A percentile compares a stretch with the other conserved stretches of the same genome.
Conservation (phyloP, 2,329 filamentous ascomycete species). For the Clonostachys rosea region DNA sequence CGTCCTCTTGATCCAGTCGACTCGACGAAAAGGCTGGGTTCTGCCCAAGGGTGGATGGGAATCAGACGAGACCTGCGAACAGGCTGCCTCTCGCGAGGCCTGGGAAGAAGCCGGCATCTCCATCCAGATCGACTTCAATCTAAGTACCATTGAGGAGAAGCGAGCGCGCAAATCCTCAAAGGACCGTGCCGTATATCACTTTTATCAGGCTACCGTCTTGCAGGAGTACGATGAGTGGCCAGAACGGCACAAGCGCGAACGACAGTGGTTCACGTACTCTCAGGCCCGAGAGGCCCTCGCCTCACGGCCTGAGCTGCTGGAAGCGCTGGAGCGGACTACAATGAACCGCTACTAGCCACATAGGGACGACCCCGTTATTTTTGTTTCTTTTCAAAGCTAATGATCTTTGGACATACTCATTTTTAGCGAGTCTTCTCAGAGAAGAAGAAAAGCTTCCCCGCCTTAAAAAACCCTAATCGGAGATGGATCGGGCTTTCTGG, state of each 20-base stretch:
- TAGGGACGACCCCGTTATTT: no score
- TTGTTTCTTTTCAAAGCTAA: no score
- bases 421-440: no score
- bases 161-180: conserved; percentile 71
- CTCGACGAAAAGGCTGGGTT: conserved; percentile 88
- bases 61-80: conserved; percentile 80
- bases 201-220: conserved; percentile 84
- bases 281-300: conserved; percentile 76
- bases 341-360: conserved; percentile 41
- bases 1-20: conserved; percentile 92
- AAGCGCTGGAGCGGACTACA: conserved; percentile 79
- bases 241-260: conserved; percentile 84
- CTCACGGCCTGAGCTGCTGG: conserved; percentile 78
- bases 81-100: conserved; percentile 84
- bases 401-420: no score
- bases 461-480: no score
- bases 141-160: conserved; percentile 82
- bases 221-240: conserved; percentile 87
- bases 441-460: no score
- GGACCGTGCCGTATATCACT: conserved; percentile 64
- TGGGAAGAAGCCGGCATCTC: conserved; percentile 97
- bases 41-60: conserved; percentile 98
- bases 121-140: conserved; percentile 77
- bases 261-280: conserved; percentile 83
- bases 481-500: no score